phyloP scores from a whole-genome alignment of 1,284 basidiomycete genomes.

The Cutaneotrichosporon cavernicola region DNA sequence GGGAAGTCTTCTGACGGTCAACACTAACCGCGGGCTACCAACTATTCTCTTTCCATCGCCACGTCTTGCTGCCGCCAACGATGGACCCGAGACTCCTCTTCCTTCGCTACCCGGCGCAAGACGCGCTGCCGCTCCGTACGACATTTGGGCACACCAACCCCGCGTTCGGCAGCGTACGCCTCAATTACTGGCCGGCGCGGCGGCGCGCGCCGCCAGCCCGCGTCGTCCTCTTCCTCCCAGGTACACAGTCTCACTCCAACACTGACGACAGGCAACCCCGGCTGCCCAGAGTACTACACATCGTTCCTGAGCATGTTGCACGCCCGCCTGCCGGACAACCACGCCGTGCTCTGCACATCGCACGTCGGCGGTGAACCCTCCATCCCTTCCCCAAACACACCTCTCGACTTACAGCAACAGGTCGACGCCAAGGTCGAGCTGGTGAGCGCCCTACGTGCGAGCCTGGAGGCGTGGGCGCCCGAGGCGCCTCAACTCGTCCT shows the following conservation, averaged over 20 bases:
- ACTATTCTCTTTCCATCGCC: not conserved
- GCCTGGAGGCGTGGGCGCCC: constrained; percentile 35
- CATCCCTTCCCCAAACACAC: constrained; percentile 25
- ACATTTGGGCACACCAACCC: constrained; percentile 12
- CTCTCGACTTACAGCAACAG: constrained; percentile 41
- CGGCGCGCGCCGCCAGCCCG: constrained; percentile 28
- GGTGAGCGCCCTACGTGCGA: constrained; percentile 26
- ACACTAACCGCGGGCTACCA: not conserved
- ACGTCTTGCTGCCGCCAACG: not conserved
- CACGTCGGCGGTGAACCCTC: constrained; percentile 49
- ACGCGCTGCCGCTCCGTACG: constrained; percentile 8
- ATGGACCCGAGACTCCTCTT: constrained; percentile 30
- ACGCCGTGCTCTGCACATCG: constrained; percentile 47
- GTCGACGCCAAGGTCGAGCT: constrained; percentile 50
- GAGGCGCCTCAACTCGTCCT: constrained; percentile 34
- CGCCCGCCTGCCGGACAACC: constrained; percentile 38
- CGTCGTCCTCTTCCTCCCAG: constrained; percentile 42
- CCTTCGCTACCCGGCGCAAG: constrained; percentile 12
- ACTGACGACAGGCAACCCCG: constrained; percentile 48
- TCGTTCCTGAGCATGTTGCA: constrained; percentile 47
- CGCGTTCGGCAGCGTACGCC: constrained; percentile 17
- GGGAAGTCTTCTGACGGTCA: not conserved
- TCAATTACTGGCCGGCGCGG: constrained; percentile 43
- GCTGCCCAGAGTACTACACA: constrained; percentile 50
- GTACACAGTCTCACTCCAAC: constrained; percentile 22